Evolutionary conservation across 805 yeast genomes (phyloP).

Genomic region (Pichia thaimueangensis): DNA sequence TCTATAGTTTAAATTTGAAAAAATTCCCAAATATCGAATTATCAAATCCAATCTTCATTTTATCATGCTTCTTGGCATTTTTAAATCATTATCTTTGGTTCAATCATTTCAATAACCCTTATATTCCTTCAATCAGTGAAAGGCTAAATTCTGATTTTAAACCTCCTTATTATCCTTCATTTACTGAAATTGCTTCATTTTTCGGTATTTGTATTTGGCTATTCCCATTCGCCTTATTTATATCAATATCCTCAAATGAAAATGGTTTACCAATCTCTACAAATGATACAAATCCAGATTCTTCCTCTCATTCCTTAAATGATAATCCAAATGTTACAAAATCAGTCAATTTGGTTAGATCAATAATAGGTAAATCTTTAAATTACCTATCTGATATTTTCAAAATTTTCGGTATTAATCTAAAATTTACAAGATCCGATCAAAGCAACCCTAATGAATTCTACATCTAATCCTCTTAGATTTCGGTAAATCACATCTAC

Average conservation of each 20-base stretch:
- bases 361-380: conserved; percentile 48
- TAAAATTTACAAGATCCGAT: conserved; percentile 21
- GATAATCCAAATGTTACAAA: conserved; percentile 28
- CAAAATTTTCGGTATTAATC: conserved; percentile 58
- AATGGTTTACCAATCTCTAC: conserved; percentile 60
- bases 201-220: conserved; percentile 93
- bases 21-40: conserved; percentile 81
- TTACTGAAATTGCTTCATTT: conserved; percentile 89
- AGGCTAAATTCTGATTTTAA: conserved; percentile 51
- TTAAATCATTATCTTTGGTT: conserved; percentile 89
- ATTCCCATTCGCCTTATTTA: conserved; percentile 86
- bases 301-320: conserved; percentile 8
- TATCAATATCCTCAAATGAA: conserved; percentile 87
- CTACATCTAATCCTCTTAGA: conserved; percentile 20
- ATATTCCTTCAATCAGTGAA: conserved; percentile 61
- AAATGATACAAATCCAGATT: conserved; percentile 20
- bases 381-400: conserved; percentile 39
- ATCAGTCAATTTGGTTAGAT: conserved; percentile 65
- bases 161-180: conserved; percentile 68
- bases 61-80: conserved; percentile 66
- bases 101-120: conserved; percentile 66
- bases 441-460: conserved; percentile 25
- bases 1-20: conserved; percentile 71
- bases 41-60: conserved; percentile 61
- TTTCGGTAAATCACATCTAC: too few relatives aligned